Evolutionary conservation across 2,329 filamentous ascomycete genomes (phyloP).

Genomic region (Dactylellina cionopaga): DNA sequence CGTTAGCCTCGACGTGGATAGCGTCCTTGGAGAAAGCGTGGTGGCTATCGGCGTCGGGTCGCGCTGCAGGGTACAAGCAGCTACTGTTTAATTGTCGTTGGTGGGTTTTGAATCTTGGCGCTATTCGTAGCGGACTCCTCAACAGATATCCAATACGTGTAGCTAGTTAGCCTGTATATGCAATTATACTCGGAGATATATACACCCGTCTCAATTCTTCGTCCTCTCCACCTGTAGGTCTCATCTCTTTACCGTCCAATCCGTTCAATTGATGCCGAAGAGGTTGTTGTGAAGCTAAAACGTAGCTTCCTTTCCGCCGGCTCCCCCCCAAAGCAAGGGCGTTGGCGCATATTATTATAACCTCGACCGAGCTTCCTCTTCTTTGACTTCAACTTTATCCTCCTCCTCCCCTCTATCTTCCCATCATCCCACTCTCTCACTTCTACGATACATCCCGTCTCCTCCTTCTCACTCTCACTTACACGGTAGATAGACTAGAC

Average conservation of each 20-base stretch:
- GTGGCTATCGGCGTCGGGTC: too few species aligned
- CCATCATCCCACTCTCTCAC: background rate
- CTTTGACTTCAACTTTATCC: background rate
- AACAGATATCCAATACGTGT: too few species aligned
- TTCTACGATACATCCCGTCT: background rate
- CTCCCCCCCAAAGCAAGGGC: conserved; percentile 60
- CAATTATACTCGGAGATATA: too few species aligned
- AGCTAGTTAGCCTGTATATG: too few species aligned
- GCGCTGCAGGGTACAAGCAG: too few species aligned
- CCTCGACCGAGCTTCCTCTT: background rate
- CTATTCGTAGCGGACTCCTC: too few species aligned
- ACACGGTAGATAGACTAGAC: background rate
- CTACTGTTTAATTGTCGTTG: too few species aligned
- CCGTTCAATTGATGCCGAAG: background rate
- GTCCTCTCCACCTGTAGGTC: too few species aligned
- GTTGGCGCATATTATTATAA: background rate
- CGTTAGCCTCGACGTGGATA: too few species aligned
- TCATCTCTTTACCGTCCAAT: background rate
- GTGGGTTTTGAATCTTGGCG: too few species aligned
- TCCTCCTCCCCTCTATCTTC: background rate
- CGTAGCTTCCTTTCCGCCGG: conserved; percentile 58
- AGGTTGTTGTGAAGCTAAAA: conserved; percentile 27
- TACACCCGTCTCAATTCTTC: too few species aligned
- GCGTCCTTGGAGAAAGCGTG: too few species aligned
- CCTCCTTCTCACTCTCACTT: background rate